Evolutionary conservation across 164 flowering plant species (phyloP), one percentile per base, ranked within the genome.

Genomic region (Magnolia kwangsiensis): DNA sequence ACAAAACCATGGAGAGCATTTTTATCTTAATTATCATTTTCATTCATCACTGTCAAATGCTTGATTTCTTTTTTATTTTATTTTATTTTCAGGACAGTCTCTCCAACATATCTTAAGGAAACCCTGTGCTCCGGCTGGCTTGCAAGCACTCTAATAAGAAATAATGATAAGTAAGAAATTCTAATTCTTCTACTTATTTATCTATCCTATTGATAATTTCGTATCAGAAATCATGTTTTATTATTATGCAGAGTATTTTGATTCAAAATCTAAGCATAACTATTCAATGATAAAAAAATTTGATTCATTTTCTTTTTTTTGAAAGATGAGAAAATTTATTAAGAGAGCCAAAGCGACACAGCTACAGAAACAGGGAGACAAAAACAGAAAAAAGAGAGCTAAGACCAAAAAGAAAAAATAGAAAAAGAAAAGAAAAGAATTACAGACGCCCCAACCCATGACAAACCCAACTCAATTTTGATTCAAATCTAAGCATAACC

Each of bases 61-160:
- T 55, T 80, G 74, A 76, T 79, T 31, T 72, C 29, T 27, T 27
- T 27, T 27, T 27, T 27, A 27, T 27, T 45, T 82, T 76, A 68
- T 77, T 75, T 75, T 51, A 69, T 74, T 79, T 89, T 70, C 91
- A 89, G 92, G 63, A 88, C 92, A 77, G 93, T 90, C 50, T 90
- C 93, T 81, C 90, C 91, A 63, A 87, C 91, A 27, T 90, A 90
- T 82, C 85, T 85, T 8, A 83, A 85, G 79, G 91, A 90, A 75
- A 90, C 93, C 66, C 86, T 90, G 13, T 78, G 84, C 81, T 87
- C 91, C 63, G 93, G 93, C 63, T 90, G 93, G 93, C 89, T 90
- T 75, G 77, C 89, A 14, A 85, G 89, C 70, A 80, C 86, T 4
- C 78, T 89, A 78, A 80, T 90, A 20, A 82, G 72, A 71, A 77